Base-by-base conservation (phyloP, 2,329 filamentous ascomycete species). In the Sporothrix schenckii region DNA sequence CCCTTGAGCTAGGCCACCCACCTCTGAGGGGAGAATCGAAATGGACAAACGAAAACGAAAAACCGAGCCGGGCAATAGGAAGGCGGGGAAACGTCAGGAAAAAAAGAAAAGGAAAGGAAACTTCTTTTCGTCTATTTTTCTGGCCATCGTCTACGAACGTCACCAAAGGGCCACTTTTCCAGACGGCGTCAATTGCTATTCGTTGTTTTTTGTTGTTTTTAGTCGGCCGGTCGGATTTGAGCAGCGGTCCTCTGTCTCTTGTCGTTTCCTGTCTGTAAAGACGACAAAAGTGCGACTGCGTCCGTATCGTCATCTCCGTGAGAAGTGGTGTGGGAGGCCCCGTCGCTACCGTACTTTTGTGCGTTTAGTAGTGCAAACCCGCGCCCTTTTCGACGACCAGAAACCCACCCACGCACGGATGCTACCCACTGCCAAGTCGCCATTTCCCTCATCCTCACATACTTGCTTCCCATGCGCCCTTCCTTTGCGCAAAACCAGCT, bases 341-440 rank as follows among this genome's bases (percentile, higher is more conserved):
- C 44, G 61, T 65, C 61, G 61, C 61, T 65, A 65, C 44, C 44
- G 19, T 14, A 19, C 24, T 50, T 50, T 30, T 34, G 54, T 60
- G 6, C 24, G 14, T 30, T 54, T 5, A 27, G 11, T 44, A 44
- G n/a, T 19, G 10, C 56, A 63, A 39, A 47, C 13, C 11, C 21
- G 39, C 19, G 34, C 11, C n/a, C n/a, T 6, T 10, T 19, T 30
- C 5, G 13, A 27, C 21, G 11, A 30, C 54, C 54, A 61, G 16
- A 50, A 50, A 54, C 19, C 34, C 4, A 27, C 58, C n/a, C 39
- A 47, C 21, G 21, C 58, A 27, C 14, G 52, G 13, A 30, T 14
- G 24, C 13, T 54, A 27, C 58, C 39, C 58, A 63, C 39, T 39
- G 9, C 13, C 16, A 41, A n/a, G 9, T 14, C 34, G 34, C 21